Conservation (phyloP, 805 yeast species). For the Hanseniaspora lachancei region DNA sequence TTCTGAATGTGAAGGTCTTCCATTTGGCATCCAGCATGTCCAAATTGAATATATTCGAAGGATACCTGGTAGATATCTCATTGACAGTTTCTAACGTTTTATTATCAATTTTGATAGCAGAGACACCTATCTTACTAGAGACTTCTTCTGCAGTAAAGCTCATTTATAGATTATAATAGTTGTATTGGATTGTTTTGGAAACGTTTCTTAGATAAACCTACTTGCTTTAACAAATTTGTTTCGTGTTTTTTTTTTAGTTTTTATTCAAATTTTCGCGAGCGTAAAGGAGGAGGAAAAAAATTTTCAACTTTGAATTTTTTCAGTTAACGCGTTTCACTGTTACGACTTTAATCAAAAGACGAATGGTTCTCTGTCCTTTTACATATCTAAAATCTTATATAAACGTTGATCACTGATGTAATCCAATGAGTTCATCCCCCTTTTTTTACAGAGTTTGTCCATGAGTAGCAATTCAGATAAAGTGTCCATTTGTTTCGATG, state of each 20-base stretch:
- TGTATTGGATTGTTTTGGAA: too few relatives aligned
- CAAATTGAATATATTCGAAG: not conserved
- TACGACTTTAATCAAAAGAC: not conserved
- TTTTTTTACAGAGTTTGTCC: not conserved
- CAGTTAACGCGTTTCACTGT: not conserved
- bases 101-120: not conserved
- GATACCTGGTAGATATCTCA: not conserved
- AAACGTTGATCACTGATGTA: not conserved
- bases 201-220: too few relatives aligned
- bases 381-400: not conserved
- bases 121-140: conserved; percentile 5
- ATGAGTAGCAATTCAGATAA: not conserved
- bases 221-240: too few relatives aligned
- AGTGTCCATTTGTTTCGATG: not conserved
- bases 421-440: not conserved
- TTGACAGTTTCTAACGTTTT: not conserved
- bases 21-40: conserved; percentile 9
- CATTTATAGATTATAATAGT: not conserved
- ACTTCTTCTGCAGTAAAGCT: conserved; percentile 2
- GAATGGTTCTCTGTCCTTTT: not conserved
- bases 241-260: too few relatives aligned
- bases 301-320: not conserved
- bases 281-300: not conserved
- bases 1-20: conserved; percentile 12
- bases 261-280: too few relatives aligned